Evolutionary conservation across 179 eudicot genomes (phyloP).

Genomic region (Beta macrorhiza): DNA sequence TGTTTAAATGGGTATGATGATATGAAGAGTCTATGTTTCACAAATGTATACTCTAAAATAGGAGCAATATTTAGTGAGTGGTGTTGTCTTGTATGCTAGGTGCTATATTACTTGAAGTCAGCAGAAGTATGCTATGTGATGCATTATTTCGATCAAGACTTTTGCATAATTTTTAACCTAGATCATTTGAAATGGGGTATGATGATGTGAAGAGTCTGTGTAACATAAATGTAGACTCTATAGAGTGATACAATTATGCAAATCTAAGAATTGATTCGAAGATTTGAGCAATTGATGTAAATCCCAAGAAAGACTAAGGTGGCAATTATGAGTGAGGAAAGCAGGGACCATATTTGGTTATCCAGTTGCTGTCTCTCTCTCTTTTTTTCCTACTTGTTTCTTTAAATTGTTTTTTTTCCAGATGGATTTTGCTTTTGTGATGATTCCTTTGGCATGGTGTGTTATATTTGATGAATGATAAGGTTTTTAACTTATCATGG

Average conservation of each 20-base stretch:
- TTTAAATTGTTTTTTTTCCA: neutral
- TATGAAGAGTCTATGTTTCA: neutral
- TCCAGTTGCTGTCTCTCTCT: neutral
- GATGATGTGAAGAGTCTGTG: no score
- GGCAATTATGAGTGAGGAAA: neutral
- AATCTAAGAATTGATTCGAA: neutral
- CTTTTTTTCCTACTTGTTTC: neutral
- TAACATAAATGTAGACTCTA: neutral
- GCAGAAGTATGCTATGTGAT: neutral
- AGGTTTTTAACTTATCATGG: slow-evolving; percentile 4
- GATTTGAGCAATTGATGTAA: neutral
- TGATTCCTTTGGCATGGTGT: neutral
- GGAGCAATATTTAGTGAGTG: neutral
- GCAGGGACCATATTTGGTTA: neutral
- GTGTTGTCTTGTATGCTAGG: neutral
- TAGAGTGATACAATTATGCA: neutral
- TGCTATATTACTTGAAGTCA: neutral
- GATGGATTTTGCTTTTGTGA: neutral
- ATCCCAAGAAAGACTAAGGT: neutral
- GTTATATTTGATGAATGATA: neutral
- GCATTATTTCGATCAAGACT: neutral
- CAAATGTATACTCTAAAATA: neutral
- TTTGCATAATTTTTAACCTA: neutral
- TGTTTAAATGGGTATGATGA: neutral
- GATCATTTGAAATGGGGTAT: neutral